phyloP scores from a whole-genome alignment of 2,329 filamentous ascomycete species.

The Magnaporthales sp. region DNA sequence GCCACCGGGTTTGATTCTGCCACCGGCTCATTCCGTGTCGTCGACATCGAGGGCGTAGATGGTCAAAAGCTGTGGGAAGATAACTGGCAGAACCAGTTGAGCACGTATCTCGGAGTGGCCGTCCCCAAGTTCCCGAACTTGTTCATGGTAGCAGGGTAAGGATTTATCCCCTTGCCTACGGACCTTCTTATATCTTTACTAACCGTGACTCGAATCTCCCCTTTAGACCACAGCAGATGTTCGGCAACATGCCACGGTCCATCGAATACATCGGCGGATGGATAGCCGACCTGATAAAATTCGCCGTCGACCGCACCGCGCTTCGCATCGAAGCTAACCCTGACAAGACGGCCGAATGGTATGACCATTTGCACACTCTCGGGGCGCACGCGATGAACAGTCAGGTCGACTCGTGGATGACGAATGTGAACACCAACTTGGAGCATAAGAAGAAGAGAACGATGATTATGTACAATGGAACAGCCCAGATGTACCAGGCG shows the following conservation, averaged over 20 bases:
- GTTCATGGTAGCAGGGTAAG: constrained; percentile 7
- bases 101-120: constrained; percentile 17
- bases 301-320: constrained; percentile 21
- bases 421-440: constrained; percentile 43
- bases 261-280: constrained; percentile 32
- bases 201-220: constrained; percentile 31
- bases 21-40: constrained; percentile 22
- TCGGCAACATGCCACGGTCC: constrained; percentile 30
- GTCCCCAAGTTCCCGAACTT: constrained; percentile 10
- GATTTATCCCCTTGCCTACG: no score
- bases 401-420: constrained; percentile 46
- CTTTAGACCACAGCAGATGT: constrained; percentile 38
- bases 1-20: constrained; percentile 25
- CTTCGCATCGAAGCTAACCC: constrained; percentile 29
- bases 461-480: constrained; percentile 36
- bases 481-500: constrained; percentile 31
- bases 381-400: constrained; percentile 33
- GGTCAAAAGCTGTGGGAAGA: constrained; percentile 16
- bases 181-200: background rate
- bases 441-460: constrained; percentile 33
- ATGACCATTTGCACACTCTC: constrained; percentile 37
- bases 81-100: constrained; percentile 19
- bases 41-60: constrained; percentile 19
- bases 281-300: constrained; percentile 24
- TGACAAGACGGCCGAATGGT: constrained; percentile 31